These are phyloP conservation scores for Sherardia arvensis DNA, from an alignment of 257 asterid species.

Conservation along the genomic window DNA sequence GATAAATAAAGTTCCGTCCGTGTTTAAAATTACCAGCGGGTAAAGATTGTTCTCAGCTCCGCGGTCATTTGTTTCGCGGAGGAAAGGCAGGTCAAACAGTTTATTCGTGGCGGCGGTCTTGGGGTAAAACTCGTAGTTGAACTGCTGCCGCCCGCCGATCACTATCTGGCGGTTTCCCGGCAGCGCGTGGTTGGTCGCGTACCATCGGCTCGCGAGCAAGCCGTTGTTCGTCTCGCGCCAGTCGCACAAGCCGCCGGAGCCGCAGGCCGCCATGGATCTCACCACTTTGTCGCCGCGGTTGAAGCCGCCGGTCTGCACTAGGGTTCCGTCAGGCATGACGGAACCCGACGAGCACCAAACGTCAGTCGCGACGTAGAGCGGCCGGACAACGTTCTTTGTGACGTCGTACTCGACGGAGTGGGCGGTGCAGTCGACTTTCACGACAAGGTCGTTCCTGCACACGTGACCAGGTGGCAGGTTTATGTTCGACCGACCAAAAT, in stretches of 20 bases:
- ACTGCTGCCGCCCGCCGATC: slow-evolving; percentile 31
- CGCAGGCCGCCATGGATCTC: slow-evolving; percentile 25
- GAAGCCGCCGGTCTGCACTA: slow-evolving; percentile 44
- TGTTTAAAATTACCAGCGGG: slow-evolving; percentile 32
- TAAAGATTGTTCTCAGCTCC: slow-evolving; percentile 29
- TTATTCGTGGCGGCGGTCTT: slow-evolving; percentile 7
- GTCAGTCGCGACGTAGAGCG: slow-evolving; percentile 34
- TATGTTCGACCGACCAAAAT: slow-evolving; percentile 37
- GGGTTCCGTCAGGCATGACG: slow-evolving; percentile 25
- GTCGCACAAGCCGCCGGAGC: slow-evolving; percentile 16
- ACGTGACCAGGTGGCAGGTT: slow-evolving; percentile 24
- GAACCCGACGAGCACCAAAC: slow-evolving; percentile 52
- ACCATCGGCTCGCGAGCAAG: slow-evolving; percentile 24
- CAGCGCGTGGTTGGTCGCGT: slow-evolving; percentile 34
- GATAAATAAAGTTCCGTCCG: slow-evolving; percentile 39
- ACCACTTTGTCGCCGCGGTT: slow-evolving; percentile 31
- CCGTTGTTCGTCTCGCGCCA: slow-evolving; percentile 18
- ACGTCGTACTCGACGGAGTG: slow-evolving; percentile 49
- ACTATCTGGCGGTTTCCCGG: slow-evolving; percentile 34
- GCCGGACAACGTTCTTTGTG: slow-evolving; percentile 22
- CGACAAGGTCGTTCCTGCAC: slow-evolving; percentile 27
- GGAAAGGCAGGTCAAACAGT: slow-evolving; percentile 19
- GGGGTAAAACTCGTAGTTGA: slow-evolving; percentile 38
- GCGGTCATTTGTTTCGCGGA: slow-evolving; percentile 26
- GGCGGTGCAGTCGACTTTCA: slow-evolving; percentile 35